Evolutionary conservation across 768 basidiomycete genomes (phyloP).

Genomic region (button mushroom (Agaricus bisporus)): DNA sequence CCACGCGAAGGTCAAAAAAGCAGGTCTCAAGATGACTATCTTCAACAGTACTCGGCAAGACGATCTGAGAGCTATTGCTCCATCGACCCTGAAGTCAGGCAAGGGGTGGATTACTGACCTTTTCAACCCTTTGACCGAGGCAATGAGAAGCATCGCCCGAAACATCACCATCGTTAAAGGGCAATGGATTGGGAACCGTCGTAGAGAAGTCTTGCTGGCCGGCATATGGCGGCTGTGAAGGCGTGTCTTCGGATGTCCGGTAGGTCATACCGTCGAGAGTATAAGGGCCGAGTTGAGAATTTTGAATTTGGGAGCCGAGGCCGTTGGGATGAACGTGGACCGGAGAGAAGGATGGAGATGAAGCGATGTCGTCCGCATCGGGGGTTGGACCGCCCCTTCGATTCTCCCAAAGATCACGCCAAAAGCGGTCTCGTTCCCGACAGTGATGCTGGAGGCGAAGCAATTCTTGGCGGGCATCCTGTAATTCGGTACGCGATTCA

Average conservation of each 20-base stretch:
- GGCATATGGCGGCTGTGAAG: slow-evolving; percentile 41
- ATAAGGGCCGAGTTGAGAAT: slow-evolving; percentile 29
- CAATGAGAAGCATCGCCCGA: slow-evolving; percentile 18
- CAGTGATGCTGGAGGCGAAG: slow-evolving; percentile 55
- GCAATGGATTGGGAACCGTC: slow-evolving; percentile 43
- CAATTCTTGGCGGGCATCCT: slow-evolving; percentile 63
- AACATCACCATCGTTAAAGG: slow-evolving; percentile 19
- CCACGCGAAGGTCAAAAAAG: background rate
- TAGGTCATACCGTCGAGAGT: slow-evolving; percentile 36
- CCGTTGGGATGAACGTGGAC: slow-evolving; percentile 22
- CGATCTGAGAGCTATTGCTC: background rate
- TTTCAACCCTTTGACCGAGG: slow-evolving; percentile 9
- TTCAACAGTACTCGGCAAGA: background rate
- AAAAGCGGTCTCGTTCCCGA: slow-evolving; percentile 69
- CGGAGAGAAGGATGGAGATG: slow-evolving; percentile 34
- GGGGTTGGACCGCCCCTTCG: slow-evolving; percentile 50
- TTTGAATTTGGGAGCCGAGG: slow-evolving; percentile 27
- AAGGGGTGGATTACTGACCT: background rate
- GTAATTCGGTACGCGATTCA: slow-evolving; percentile 54
- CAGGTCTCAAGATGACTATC: background rate
- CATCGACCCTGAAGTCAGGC: background rate
- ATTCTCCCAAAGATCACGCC: slow-evolving; percentile 63
- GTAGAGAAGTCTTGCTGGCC: slow-evolving; percentile 14
- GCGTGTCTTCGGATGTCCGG: slow-evolving; percentile 38
- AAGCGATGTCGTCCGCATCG: slow-evolving; percentile 47